Evolutionary conservation across 2,329 filamentous ascomycete genomes (phyloP), one percentile per base, ranked within the genome.

Genomic region (Hypoxylon sp.): DNA sequence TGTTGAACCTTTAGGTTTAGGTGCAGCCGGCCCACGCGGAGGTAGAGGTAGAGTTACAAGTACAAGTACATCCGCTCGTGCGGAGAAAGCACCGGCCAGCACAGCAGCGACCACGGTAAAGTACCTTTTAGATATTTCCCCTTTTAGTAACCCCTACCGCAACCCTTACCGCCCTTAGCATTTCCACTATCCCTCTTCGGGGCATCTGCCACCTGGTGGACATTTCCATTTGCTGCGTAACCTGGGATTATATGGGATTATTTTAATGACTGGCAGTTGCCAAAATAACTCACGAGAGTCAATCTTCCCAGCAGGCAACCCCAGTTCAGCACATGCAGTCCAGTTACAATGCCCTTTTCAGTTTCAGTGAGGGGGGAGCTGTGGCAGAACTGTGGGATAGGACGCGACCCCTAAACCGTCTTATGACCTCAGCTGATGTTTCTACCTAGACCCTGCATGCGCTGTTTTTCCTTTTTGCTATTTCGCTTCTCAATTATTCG

Each of bases 371-470:
- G 62, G 62, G 59, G 52, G 46, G 58, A 32, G 16, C 12, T 8
- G 30, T 19, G 46, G 32, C 27, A 27, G 5, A 47, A 23, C 41
- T 51, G 55, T 63, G 61, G 63, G 34, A 66, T 63, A 63, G 50
- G 55, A 63, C 55, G 39, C 51, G 48, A 69, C 67, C 67, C 67
- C 63, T 69, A 69, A 63, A 63, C 34, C 53, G 62, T 71, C 69
- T 71, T 61, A 70, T 68, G 69, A 71, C 61, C 69, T 70, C 69
- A 68, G 66, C 66, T 69, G 70, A 68, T 68, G 55, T 61, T 59
- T 63, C 53, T 58, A 51, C 56, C 48, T 70, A 70, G 66, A 68
- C 66, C 69, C 72, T 73, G 72, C 71, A 73, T 74, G 71, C 57
- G 70, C 61, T 68, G 71, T 70, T 70, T 69, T 67, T 62, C 21